Evolutionary conservation across 495 filamentous ascomycete species (phyloP).

Genomic region (Endocarpon pusillum): DNA sequence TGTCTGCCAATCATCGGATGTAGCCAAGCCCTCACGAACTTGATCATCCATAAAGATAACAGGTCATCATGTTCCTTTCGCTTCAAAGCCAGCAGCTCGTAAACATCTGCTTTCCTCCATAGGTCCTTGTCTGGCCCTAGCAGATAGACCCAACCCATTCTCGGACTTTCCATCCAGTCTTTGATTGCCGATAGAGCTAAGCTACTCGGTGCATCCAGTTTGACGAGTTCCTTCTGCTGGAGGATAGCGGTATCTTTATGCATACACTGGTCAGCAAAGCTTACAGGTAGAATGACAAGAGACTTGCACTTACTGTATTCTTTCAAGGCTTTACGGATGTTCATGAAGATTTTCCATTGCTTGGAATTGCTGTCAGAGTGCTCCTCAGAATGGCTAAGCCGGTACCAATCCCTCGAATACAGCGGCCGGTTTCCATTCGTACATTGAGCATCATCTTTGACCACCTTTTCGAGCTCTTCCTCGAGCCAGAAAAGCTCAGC

Average conservation of each 20-base stretch:
- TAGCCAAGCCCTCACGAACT: too few species aligned
- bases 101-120: slow-evolving; percentile 3
- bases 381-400: background rate
- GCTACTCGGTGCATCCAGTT: background rate
- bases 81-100: too few species aligned
- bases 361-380: background rate
- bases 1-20: too few species aligned
- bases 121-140: background rate
- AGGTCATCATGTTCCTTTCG: too few species aligned
- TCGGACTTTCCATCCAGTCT: background rate
- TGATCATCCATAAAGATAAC: too few species aligned
- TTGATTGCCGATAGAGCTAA: background rate
- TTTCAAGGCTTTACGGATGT: background rate
- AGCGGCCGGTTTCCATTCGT: background rate
- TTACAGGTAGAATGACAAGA: background rate
- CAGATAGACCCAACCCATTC: background rate
- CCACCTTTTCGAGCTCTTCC: slow-evolving; percentile 10
- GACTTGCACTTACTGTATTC: background rate
- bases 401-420: slow-evolving; percentile 1
- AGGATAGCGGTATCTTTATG: background rate
- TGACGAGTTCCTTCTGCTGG: background rate
- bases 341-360: background rate
- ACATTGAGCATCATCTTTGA: slow-evolving; percentile 6
- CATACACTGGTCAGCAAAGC: background rate
- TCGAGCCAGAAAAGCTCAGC: slow-evolving; percentile 16